Conservation (phyloP, 208 protist species). For the Acanthamoeba triangularis region DNA sequence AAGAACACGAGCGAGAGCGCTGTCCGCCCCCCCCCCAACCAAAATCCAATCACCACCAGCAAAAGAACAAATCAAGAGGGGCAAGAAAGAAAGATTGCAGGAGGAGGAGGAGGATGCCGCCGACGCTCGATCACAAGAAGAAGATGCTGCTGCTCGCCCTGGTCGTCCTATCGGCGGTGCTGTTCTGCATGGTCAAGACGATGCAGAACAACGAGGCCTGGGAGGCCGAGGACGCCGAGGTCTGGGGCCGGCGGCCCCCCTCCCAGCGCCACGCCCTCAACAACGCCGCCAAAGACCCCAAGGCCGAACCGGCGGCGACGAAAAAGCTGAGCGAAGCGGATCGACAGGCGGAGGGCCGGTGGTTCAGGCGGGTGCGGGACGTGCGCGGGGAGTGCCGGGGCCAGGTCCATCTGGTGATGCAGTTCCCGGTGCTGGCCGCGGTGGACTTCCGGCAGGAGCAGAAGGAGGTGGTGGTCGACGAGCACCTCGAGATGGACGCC, state of each 20-base stretch:
- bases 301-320: too few relatives aligned
- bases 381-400: background rate
- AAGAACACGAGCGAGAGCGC: too few relatives aligned
- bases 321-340: background rate
- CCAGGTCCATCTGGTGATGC: background rate
- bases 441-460: conserved; percentile 46
- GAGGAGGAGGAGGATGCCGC: background rate
- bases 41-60: too few relatives aligned
- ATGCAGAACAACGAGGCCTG: background rate
- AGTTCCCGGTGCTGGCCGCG: conserved; percentile 15
- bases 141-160: background rate
- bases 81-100: too few relatives aligned
- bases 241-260: background rate
- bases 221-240: background rate
- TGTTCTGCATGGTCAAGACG: background rate
- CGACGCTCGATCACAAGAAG: background rate
- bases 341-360: background rate
- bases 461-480: background rate
- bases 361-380: conserved; percentile 12
- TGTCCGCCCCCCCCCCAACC: too few relatives aligned
- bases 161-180: background rate
- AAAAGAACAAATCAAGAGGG: too few relatives aligned
- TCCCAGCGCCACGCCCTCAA: background rate
- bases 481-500: background rate
- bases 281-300: background rate